These are phyloP conservation scores for Pholiota molesta DNA, from an alignment of 768 basidiomycete species.

Conservation along the genomic window DNA sequence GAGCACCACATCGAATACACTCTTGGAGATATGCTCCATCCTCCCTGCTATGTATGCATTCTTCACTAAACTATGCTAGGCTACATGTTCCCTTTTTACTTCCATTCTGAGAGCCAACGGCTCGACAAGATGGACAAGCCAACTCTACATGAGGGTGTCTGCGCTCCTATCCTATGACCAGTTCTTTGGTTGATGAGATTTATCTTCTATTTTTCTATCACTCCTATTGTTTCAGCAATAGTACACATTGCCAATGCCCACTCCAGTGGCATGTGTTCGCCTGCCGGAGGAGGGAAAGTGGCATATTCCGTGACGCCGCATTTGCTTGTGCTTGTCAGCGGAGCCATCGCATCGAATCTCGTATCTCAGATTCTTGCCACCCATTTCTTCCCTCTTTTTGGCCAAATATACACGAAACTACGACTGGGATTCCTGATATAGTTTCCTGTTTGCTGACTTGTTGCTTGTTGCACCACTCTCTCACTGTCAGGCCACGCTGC, in stretches of 20 bases:
- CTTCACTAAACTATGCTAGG: neutral
- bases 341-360: neutral
- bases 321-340: neutral
- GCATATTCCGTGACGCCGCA: neutral
- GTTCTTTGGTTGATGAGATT: neutral
- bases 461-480: conserved; percentile 9
- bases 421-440: neutral
- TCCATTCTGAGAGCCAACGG: neutral
- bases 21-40: neutral
- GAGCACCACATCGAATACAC: conserved; percentile 4
- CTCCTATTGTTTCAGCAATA: conserved; percentile 2
- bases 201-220: conserved; percentile 2
- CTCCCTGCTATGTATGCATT: neutral
- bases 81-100: neutral
- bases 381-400: neutral
- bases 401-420: neutral
- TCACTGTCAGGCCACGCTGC: conserved; percentile 63
- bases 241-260: neutral
- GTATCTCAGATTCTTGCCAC: neutral
- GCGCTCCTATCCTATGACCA: neutral
- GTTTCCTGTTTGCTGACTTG: conserved; percentile 7
- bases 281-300: neutral
- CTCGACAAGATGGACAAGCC: neutral
- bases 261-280: neutral
- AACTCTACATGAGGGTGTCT: neutral